Evolutionary conservation across 2,329 filamentous ascomycete species (phyloP).

Genomic region (Apiospora arundinis): DNA sequence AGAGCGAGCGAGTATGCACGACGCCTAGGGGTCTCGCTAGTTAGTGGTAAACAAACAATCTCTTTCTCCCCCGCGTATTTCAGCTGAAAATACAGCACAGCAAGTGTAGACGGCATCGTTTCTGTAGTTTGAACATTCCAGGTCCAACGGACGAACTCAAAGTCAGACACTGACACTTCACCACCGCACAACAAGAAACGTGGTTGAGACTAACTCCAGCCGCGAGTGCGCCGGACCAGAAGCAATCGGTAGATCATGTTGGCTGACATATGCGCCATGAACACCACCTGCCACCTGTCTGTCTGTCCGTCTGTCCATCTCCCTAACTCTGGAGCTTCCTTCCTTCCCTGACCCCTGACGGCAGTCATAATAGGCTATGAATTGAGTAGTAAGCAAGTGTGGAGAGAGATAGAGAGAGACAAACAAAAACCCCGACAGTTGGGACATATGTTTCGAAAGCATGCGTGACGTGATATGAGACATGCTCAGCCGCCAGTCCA

Average conservation of each 20-base stretch:
- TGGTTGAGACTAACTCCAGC: neutral
- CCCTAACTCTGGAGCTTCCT: neutral
- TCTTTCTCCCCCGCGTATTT: too few species aligned
- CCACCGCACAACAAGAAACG: neutral
- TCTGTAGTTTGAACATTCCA: neutral
- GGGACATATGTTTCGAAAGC: neutral
- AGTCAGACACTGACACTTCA: neutral
- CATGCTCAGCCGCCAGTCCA: neutral
- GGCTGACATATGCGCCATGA: neutral
- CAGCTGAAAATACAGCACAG: too few species aligned
- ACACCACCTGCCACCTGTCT: constrained; percentile 3
- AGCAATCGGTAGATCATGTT: constrained; percentile 2
- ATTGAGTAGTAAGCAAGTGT: neutral
- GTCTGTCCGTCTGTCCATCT: neutral
- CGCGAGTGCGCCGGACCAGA: neutral
- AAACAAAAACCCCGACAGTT: neutral
- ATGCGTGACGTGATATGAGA: neutral
- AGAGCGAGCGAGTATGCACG: too few species aligned
- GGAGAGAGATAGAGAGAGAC: neutral
- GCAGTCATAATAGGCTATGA: neutral
- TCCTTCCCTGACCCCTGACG: constrained; percentile 2
- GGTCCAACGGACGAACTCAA: neutral
- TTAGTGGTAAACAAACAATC: too few species aligned
- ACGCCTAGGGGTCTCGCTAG: too few species aligned
- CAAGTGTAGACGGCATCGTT: neutral